phyloP scores from a whole-genome alignment of 805 yeast species.

The Lipomyces orientalis region DNA sequence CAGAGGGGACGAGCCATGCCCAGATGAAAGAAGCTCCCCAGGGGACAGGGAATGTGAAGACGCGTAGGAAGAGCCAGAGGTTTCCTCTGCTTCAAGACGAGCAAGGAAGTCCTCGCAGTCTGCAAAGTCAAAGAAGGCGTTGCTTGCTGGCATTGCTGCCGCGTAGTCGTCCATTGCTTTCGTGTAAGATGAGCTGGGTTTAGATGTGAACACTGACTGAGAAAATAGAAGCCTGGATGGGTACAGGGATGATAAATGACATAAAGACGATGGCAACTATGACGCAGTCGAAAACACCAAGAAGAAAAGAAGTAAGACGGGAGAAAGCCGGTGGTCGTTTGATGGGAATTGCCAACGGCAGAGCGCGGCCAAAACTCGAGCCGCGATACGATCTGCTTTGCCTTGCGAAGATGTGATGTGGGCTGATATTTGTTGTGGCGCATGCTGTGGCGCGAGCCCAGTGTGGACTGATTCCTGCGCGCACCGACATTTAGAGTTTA shows the following conservation, averaged over 20 bases:
- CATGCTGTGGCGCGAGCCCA: neutral
- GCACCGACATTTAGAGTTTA: neutral
- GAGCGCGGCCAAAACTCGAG: neutral
- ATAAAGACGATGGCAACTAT: neutral
- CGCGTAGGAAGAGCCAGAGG: constrained; percentile 24
- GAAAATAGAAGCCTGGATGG: neutral
- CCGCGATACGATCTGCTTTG: neutral
- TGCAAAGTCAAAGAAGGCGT: constrained; percentile 37
- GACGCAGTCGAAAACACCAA: neutral
- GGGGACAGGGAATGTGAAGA: constrained; percentile 32
- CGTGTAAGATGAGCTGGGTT: neutral
- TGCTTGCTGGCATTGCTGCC: constrained; percentile 8
- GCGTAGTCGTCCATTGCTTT: constrained; percentile 26
- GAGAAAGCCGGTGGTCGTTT: neutral
- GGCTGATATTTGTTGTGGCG: constrained; percentile 12
- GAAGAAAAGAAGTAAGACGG: neutral
- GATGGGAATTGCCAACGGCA: neutral
- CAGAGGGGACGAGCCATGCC: constrained; percentile 35
- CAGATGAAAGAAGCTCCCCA: constrained; percentile 30
- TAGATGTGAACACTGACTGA: neutral
- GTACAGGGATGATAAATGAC: neutral
- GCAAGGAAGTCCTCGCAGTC: constrained; percentile 41
- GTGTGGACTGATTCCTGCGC: constrained; percentile 6
- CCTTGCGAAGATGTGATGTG: neutral
- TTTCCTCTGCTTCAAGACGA: constrained; percentile 37